phyloP scores from a whole-genome alignment of 2,329 filamentous ascomycete species.

The Bipolaris oryzae region DNA sequence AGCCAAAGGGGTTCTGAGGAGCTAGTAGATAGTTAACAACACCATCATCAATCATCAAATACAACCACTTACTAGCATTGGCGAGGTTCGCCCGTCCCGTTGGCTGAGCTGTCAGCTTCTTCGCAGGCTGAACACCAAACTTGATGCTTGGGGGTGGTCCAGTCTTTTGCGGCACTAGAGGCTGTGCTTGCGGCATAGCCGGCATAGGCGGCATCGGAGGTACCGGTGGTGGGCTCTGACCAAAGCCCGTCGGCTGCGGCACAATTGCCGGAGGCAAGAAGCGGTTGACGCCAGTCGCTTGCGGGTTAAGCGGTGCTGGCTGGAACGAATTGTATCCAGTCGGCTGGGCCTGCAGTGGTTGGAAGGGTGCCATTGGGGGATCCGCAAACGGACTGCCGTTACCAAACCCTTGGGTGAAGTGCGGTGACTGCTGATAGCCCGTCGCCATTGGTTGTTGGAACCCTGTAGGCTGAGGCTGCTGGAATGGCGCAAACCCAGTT shows the following conservation, averaged over 20 bases:
- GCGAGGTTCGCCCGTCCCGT: conserved; percentile 92
- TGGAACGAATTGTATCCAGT: conserved; percentile 49
- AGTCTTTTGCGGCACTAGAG: conserved; percentile 77
- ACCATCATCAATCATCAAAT: not conserved
- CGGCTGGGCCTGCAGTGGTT: conserved; percentile 48
- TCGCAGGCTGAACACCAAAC: conserved; percentile 78
- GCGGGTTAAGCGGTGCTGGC: conserved; percentile 53
- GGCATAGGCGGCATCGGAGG: conserved; percentile 63
- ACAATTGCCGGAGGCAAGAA: conserved; percentile 56
- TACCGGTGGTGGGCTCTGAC: conserved; percentile 61
- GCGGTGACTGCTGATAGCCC: conserved; percentile 37
- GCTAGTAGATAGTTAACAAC: conserved; percentile 56
- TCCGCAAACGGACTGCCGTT: conserved; percentile 60
- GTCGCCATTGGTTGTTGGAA: conserved; percentile 57
- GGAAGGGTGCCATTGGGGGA: conserved; percentile 56
- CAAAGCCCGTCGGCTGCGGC: conserved; percentile 61
- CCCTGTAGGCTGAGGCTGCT: conserved; percentile 53
- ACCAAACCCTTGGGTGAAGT: conserved; percentile 54
- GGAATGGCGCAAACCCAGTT: conserved; percentile 48
- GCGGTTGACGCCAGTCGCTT: conserved; percentile 61
- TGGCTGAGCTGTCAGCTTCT: conserved; percentile 81
- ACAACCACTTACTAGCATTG: conserved; percentile 86
- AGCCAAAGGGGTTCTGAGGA: conserved; percentile 73
- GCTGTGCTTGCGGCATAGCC: conserved; percentile 63
- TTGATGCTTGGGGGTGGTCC: conserved; percentile 85